Percentiles rank a stretch among this genome's conserved stretches.
Evolutionary conservation across 2,329 filamentous ascomycete genomes (phyloP).

Genomic region (Ceratocystis albifundus): DNA sequence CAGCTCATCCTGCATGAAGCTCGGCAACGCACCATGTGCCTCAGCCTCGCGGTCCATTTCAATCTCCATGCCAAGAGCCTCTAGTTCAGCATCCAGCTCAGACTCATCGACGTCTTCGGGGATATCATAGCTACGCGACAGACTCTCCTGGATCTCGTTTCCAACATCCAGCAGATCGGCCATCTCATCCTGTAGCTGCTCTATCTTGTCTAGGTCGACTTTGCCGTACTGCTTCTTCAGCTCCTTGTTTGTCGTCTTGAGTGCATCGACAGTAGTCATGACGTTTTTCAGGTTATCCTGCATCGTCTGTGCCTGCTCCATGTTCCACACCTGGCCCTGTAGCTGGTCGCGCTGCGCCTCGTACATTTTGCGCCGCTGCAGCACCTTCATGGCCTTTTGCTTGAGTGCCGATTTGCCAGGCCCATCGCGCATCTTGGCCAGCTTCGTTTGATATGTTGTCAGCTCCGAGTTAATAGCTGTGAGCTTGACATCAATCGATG

Average conservation of each 20-base stretch:
- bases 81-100: conserved; percentile 89
- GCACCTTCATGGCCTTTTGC: conserved; percentile 85
- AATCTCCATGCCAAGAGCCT: conserved; percentile 88
- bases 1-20: conserved; percentile 79
- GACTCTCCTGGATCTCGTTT: conserved; percentile 94
- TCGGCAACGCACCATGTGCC: conserved; percentile 52
- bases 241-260: conserved; percentile 93
- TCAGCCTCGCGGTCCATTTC: conserved; percentile 64
- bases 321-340: conserved; percentile 92
- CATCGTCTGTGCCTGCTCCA: conserved; percentile 98
- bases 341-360: conserved; percentile 89
- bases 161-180: conserved; percentile 93
- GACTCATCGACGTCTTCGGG: conserved; percentile 96
- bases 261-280: conserved; percentile 94
- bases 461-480: conserved; percentile 86
- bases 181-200: conserved; percentile 97
- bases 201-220: conserved; percentile 94
- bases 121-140: conserved; percentile 82
- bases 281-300: conserved; percentile 97
- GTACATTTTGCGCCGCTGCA: conserved; percentile 88
- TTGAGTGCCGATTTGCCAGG: conserved; percentile 88
- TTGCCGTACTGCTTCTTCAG: conserved; percentile 91
- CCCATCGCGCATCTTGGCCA: conserved; percentile 87
- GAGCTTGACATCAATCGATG: conserved; percentile 87
- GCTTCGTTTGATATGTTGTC: conserved; percentile 72